phyloP scores from a whole-genome alignment of 2,329 filamentous ascomycete species.

The Aspergillus pseudoterreus region DNA sequence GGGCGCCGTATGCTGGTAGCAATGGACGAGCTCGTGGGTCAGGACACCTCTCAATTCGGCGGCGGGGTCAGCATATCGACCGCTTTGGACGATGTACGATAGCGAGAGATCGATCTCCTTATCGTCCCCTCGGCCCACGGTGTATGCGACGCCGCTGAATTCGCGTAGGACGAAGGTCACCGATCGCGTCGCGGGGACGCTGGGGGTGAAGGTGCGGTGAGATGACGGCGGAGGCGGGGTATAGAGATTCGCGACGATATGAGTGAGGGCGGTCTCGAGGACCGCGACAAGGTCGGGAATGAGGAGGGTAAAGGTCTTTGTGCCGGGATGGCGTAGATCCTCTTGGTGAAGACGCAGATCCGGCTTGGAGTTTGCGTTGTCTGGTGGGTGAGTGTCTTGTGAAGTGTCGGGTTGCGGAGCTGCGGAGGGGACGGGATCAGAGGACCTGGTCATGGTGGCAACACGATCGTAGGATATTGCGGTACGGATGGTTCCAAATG shows the following conservation, averaged over 20 bases:
- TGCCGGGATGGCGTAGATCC: constrained; percentile 47
- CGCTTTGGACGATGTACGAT: constrained; percentile 58
- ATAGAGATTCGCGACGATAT: constrained; percentile 73
- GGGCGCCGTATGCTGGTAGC: constrained; percentile 74
- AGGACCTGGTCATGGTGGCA: constrained; percentile 10
- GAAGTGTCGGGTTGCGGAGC: constrained; percentile 11
- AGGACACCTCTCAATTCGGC: constrained; percentile 77
- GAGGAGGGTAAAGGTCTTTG: constrained; percentile 58
- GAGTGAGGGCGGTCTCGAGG: constrained; percentile 60
- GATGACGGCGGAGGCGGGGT: constrained; percentile 16
- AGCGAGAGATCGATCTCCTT: constrained; percentile 91
- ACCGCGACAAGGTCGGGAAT: constrained; percentile 59
- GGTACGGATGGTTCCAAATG: no score
- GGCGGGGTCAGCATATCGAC: constrained; percentile 25
- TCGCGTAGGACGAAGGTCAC: constrained; percentile 77
- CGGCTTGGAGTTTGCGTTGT: constrained; percentile 14
- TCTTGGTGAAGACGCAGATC: constrained; percentile 36
- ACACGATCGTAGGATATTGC: no score
- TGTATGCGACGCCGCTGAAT: constrained; percentile 86
- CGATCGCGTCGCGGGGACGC: constrained; percentile 67
- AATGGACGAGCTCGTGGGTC: constrained; percentile 91
- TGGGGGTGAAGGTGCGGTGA: constrained; percentile 26
- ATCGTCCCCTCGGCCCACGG: constrained; percentile 76
- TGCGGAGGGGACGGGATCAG: constrained; percentile 10
- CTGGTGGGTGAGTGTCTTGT: neutral